These are phyloP conservation scores for Aristolochia californica DNA, from an alignment of 164 flowering plant species.

Conservation along the genomic window DNA sequence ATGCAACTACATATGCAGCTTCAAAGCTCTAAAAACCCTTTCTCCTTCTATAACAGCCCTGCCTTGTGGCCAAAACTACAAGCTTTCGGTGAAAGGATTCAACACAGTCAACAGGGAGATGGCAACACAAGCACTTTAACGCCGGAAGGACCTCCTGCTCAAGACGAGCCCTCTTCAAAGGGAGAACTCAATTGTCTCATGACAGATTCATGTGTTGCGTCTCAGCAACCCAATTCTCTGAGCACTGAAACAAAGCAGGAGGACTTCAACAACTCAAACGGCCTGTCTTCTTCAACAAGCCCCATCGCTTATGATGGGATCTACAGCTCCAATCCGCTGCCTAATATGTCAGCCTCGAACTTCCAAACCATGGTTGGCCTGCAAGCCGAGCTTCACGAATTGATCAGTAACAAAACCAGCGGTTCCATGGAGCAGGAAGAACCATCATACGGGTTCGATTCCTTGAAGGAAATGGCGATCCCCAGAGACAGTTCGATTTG, in stretches of 20 bases:
- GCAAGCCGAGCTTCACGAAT: constrained; percentile 37
- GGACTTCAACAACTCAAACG: constrained; percentile 19
- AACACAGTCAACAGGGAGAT: neutral
- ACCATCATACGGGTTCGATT: constrained; percentile 31
- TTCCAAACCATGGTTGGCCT: constrained; percentile 16
- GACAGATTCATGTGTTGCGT: constrained; percentile 5
- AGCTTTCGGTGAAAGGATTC: constrained; percentile 34
- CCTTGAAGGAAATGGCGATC: constrained; percentile 35
- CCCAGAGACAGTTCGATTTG: constrained; percentile 30
- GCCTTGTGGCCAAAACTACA: constrained; percentile 55
- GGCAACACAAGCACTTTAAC: neutral
- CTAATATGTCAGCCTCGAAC: constrained; percentile 3
- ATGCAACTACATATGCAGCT: constrained; percentile 79
- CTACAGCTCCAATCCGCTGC: neutral
- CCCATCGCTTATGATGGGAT: neutral
- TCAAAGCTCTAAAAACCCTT: constrained; percentile 40
- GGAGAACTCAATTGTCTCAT: constrained; percentile 4
- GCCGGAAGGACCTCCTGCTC: constrained; percentile 16
- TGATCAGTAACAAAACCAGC: constrained; percentile 23
- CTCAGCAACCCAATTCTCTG: neutral
- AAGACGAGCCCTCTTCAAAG: constrained; percentile 5
- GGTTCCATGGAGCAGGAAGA: constrained; percentile 16
- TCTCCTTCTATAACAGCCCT: constrained; percentile 41
- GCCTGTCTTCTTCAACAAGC: constrained; percentile 10
- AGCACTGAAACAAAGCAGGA: constrained; percentile 8